Evolutionary conservation across 225 moss, liverwort and hornwort species (phyloP).

Genomic region (Pleurozium schreberi): DNA sequence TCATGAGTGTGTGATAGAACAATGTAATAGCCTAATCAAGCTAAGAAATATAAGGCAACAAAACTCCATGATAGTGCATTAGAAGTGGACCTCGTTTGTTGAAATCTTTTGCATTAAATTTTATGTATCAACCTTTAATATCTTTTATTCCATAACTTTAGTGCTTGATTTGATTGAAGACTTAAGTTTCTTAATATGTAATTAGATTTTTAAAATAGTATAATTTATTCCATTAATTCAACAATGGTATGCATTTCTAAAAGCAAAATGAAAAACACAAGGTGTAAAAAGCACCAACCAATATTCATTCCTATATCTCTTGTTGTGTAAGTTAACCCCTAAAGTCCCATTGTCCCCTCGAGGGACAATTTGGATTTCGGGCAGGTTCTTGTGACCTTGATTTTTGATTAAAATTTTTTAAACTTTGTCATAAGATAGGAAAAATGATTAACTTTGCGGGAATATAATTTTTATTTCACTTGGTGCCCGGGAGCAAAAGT

Average conservation of each 20-base stretch:
- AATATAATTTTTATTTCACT: too few relatives aligned
- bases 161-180: background rate
- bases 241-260: background rate
- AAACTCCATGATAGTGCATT: background rate
- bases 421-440: too few relatives aligned
- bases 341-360: too few relatives aligned
- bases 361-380: too few relatives aligned
- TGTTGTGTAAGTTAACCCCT: too few relatives aligned
- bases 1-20: background rate
- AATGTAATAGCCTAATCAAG: background rate
- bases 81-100: background rate
- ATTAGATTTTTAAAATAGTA: too few relatives aligned
- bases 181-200: background rate
- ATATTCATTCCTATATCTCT: background rate
- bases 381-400: too few relatives aligned
- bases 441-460: too few relatives aligned
- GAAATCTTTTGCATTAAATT: background rate
- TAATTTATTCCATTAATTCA: background rate
- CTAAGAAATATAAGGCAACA: background rate
- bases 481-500: too few relatives aligned
- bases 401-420: too few relatives aligned
- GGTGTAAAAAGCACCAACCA: background rate
- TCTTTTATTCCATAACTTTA: background rate
- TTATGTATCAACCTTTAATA: background rate
- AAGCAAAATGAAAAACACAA: background rate